Percentiles rank a stretch among this genome's conserved stretches.
These are phyloP conservation scores for Azolla pinnata DNA, from an alignment of 75 land plant genomes.

Conservation along the genomic window DNA sequence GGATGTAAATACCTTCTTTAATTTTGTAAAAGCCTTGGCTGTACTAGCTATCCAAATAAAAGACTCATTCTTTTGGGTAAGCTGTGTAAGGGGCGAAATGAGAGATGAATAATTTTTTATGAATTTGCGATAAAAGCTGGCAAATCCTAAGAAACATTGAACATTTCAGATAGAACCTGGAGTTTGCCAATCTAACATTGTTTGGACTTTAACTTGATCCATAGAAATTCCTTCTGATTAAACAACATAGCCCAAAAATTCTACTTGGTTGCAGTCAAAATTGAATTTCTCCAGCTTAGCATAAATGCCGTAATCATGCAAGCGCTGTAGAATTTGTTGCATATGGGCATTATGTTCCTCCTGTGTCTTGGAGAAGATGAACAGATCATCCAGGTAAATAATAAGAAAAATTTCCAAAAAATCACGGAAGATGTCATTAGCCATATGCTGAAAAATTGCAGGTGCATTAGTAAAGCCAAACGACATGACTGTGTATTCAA, in stretches of 20 bases:
- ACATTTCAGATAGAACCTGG: conserved; percentile 8
- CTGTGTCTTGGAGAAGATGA: conserved; percentile 16
- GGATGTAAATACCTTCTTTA: conserved; percentile 13
- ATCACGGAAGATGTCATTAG: conserved; percentile 13
- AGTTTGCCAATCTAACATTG: conserved; percentile 14
- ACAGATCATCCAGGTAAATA: conserved; percentile 16
- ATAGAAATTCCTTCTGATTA: conserved; percentile 11
- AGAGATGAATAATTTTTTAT: conserved; percentile 11
- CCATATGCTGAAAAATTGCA: conserved; percentile 5
- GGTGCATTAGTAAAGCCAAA: conserved; percentile 10
- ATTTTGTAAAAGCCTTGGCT: background rate
- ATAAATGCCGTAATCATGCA: conserved; percentile 10
- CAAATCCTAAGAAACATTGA: conserved; percentile 16
- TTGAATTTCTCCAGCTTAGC: conserved; percentile 15
- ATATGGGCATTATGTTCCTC: conserved; percentile 16
- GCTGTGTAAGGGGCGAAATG: conserved; percentile 10
- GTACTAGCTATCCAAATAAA: conserved; percentile 12
- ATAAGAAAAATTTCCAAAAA: conserved; percentile 14
- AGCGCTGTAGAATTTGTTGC: conserved; percentile 4
- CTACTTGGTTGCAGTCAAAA: conserved; percentile 15
- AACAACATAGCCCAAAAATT: conserved; percentile 18
- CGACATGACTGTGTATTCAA: conserved; percentile 5
- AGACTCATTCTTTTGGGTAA: conserved; percentile 2
- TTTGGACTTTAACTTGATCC: conserved; percentile 17
- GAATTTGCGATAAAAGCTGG: conserved; percentile 15